Percentiles rank a stretch among this genome's conserved stretches.
phyloP scores from a whole-genome alignment of 2,329 filamentous ascomycete genomes.

The Xylariaceae sp. region DNA sequence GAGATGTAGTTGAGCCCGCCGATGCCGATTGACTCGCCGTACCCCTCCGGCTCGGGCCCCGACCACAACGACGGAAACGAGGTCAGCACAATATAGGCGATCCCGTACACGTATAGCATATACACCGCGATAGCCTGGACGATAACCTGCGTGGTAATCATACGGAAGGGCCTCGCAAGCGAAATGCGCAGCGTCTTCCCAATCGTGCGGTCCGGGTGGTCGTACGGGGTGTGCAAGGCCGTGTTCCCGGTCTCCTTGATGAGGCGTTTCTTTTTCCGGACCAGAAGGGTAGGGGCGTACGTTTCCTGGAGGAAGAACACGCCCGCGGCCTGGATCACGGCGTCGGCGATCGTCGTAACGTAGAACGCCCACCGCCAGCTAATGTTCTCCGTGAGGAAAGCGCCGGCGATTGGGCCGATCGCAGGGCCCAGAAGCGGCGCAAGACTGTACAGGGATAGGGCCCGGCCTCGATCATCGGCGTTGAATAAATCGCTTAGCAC shows the following conservation, averaged over 20 bases:
- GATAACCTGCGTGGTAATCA: slow-evolving; percentile 51
- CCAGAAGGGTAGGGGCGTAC: slow-evolving; percentile 60
- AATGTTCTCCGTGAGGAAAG: slow-evolving; percentile 59
- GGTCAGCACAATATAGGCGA: slow-evolving; percentile 47
- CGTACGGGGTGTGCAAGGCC: slow-evolving; percentile 48
- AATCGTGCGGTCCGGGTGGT: slow-evolving; percentile 37
- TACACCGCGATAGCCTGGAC: slow-evolving; percentile 49
- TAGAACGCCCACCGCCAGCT: slow-evolving; percentile 74
- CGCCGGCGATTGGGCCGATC: slow-evolving; percentile 61
- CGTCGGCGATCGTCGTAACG: slow-evolving; percentile 59
- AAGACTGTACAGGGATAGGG: slow-evolving; percentile 59
- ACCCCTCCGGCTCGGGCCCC: slow-evolving; percentile 25
- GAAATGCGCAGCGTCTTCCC: slow-evolving; percentile 36
- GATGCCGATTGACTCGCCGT: slow-evolving; percentile 33
- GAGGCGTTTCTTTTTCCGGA: slow-evolving; percentile 54
- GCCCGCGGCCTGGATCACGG: slow-evolving; percentile 54
- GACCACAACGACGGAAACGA: slow-evolving; percentile 47
- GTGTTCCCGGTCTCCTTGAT: slow-evolving; percentile 54
- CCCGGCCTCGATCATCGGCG: slow-evolving; percentile 58
- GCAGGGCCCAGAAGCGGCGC: slow-evolving; percentile 62
- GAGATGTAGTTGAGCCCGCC: slow-evolving; percentile 39
- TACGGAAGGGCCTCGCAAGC: slow-evolving; percentile 47
- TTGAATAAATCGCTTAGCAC: slow-evolving; percentile 44
- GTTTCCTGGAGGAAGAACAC: slow-evolving; percentile 62
- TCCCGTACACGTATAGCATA: slow-evolving; percentile 52